phyloP scores from a whole-genome alignment of 169 alveolate species.

The Miamiensis avidus region DNA sequence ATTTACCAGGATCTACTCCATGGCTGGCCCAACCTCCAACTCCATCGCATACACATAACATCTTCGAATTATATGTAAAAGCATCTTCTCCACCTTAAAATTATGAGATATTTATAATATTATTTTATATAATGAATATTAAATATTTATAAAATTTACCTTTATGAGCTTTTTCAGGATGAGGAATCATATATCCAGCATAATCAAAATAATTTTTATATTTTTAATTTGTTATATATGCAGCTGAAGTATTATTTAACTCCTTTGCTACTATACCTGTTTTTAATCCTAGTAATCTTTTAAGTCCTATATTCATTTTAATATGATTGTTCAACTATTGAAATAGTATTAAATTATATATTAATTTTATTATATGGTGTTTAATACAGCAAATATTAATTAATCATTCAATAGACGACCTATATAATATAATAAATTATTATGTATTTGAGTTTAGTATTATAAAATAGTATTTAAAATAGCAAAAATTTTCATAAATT shows the following conservation, averaged over 20 bases:
- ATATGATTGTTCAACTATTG: too few relatives aligned
- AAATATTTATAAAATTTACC: neutral
- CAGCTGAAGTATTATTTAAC: neutral
- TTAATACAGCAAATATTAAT: too few relatives aligned
- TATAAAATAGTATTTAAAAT: too few relatives aligned
- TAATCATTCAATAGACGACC: too few relatives aligned
- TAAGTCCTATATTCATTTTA: neutral
- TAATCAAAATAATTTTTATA: conserved; percentile 9
- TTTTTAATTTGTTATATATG: neutral
- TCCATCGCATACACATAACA: conserved; percentile 87
- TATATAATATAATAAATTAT: too few relatives aligned
- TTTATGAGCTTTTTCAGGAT: conserved; percentile 32
- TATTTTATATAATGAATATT: too few relatives aligned
- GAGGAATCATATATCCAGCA: conserved; percentile 54
- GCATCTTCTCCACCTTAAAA: conserved; percentile 90
- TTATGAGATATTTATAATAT: too few relatives aligned
- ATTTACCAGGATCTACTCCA: conserved; percentile 75
- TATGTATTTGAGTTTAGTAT: too few relatives aligned
- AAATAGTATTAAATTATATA: too few relatives aligned
- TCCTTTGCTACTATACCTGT: neutral
- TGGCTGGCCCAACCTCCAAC: conserved; percentile 83
- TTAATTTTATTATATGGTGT: too few relatives aligned
- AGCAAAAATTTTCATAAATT: too few relatives aligned
- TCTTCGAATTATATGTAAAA: conserved; percentile 51
- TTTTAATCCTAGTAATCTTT: neutral